Conservation (phyloP, 2,329 filamentous ascomycete species). For the Cercospora zeina region DNA sequence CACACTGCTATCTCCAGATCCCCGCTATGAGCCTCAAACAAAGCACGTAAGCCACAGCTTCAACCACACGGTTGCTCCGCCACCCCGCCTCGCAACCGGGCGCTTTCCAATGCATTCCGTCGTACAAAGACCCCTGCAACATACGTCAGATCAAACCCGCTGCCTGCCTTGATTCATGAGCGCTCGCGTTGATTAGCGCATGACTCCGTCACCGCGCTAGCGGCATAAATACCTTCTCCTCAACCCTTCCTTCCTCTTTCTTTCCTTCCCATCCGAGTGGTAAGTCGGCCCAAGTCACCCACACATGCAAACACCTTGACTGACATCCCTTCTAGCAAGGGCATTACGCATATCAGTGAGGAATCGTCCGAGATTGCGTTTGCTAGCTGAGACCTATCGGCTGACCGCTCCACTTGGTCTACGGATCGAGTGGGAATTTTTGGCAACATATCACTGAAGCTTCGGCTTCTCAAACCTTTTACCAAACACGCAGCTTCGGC, state of each 20-base stretch:
- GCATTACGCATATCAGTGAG: slow-evolving; percentile 82
- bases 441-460: slow-evolving; percentile 46
- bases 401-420: slow-evolving; percentile 73
- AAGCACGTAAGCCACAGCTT: neutral
- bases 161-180: neutral
- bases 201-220: neutral
- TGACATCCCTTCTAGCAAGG: slow-evolving; percentile 50
- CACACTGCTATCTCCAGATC: neutral
- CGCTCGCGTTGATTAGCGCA: slow-evolving; percentile 3
- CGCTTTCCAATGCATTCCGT: neutral
- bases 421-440: slow-evolving; percentile 77
- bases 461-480: too few species aligned
- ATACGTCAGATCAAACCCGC: neutral
- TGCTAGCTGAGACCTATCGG: slow-evolving; percentile 86
- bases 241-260: neutral
- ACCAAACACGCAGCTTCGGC: neutral
- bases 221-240: neutral
- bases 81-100: neutral
- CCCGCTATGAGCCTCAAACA: neutral
- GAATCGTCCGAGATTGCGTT: slow-evolving; percentile 83
- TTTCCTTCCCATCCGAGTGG: slow-evolving; percentile 2
- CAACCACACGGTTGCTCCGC: neutral
- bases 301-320: neutral
- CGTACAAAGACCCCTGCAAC: neutral
- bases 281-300: slow-evolving; percentile 3